Evolutionary conservation across 2,329 filamentous ascomycete genomes (phyloP).

Genomic region (Scolecobasidium constrictum): DNA sequence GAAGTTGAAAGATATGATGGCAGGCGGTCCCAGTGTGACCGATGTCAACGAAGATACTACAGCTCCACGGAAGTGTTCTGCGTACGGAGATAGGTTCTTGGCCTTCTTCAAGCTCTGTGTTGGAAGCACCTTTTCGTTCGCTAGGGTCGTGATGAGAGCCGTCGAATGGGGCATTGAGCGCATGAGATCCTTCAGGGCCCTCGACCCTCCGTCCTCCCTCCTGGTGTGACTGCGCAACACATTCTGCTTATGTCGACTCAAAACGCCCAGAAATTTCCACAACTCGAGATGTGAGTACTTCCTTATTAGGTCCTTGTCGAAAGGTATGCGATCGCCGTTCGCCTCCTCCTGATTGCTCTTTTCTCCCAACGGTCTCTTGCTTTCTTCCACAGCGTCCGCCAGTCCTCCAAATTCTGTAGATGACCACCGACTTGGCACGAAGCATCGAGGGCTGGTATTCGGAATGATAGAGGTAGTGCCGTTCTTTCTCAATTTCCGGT

Average conservation of each 20-base stretch:
- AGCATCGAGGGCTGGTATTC: too few species aligned
- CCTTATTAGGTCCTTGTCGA: not conserved
- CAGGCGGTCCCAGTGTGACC: conserved; percentile 42
- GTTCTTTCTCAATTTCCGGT: too few species aligned
- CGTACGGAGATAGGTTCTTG: conserved; percentile 1
- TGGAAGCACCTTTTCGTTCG: too few species aligned
- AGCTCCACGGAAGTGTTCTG: conserved; percentile 34
- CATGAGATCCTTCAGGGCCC: not conserved
- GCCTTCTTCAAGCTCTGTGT: too few species aligned
- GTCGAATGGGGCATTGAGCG: conserved; percentile 15
- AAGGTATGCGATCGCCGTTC: too few species aligned
- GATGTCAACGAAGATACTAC: conserved; percentile 53
- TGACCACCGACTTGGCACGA: too few species aligned
- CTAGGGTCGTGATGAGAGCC: conserved; percentile 1
- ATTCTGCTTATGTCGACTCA: not conserved
- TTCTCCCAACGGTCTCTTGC: too few species aligned
- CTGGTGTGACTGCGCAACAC: not conserved
- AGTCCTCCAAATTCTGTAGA: too few species aligned
- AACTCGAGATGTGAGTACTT: not conserved
- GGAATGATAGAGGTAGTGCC: too few species aligned
- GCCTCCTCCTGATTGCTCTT: too few species aligned
- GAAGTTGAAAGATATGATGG: conserved; percentile 53
- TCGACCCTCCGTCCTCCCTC: not conserved
- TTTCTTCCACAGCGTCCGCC: too few species aligned
- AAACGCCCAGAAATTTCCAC: not conserved